These are phyloP conservation scores for Ophiostoma fasciatum DNA, from an alignment of 2,329 filamentous ascomycete genomes.

Conservation along the genomic window DNA sequence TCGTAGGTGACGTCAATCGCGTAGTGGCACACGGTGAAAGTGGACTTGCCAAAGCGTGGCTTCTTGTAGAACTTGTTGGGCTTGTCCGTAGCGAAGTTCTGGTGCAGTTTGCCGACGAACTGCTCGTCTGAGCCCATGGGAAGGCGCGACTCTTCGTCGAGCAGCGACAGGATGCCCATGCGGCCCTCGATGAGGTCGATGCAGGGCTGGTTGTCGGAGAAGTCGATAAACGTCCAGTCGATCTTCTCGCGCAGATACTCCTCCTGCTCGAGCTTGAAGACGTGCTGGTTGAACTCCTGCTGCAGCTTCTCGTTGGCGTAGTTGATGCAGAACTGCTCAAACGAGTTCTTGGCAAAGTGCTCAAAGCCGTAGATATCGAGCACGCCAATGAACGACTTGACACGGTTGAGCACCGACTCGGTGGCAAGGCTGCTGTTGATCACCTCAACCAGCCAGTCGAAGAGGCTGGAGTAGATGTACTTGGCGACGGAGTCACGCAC, in stretches of 20 bases:
- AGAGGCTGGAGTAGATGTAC: conserved; percentile 95
- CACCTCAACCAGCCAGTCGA: conserved; percentile 97
- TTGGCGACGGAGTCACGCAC: conserved; percentile 96
- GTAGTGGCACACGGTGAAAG: conserved; percentile 97
- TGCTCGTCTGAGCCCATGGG: conserved; percentile 97
- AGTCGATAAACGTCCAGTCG: conserved; percentile 99
- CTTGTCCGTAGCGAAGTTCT: conserved; percentile 82
- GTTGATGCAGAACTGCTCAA: conserved; percentile 99
- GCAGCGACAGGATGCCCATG: conserved; percentile 75
- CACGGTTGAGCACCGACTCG: conserved; percentile 68
- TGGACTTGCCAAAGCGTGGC: conserved; percentile 89
- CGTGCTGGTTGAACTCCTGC: conserved; percentile 98
- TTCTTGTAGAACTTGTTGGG: conserved; percentile 97
- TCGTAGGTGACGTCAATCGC: conserved; percentile 97
- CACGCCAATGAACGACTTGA: conserved; percentile 88
- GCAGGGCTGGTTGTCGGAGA: conserved; percentile 97
- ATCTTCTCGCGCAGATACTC: conserved; percentile 94
- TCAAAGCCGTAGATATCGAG: conserved; percentile 99
- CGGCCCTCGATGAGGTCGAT: conserved; percentile 98
- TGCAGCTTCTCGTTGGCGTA: conserved; percentile 99
- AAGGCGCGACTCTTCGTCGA: conserved; percentile 91
- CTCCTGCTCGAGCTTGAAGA: conserved; percentile 97
- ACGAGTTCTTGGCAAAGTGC: conserved; percentile 98
- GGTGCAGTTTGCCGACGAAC: conserved; percentile 90
- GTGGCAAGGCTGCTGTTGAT: conserved; percentile 87